These are phyloP conservation scores for Sanghuangporus baumii DNA, from an alignment of 1,284 basidiomycete species.

Conservation along the genomic window DNA sequence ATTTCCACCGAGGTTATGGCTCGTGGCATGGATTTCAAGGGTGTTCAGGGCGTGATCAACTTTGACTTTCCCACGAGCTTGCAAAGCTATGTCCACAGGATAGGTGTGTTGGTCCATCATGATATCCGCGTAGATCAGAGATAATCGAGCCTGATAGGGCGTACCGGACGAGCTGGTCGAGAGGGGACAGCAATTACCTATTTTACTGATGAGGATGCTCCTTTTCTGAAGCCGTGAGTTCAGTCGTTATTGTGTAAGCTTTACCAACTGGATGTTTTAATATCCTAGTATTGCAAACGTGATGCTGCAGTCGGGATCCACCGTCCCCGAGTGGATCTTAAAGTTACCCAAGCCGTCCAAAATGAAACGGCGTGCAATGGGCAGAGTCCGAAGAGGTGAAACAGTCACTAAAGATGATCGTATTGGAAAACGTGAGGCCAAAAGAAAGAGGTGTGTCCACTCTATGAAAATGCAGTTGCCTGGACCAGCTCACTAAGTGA, in stretches of 20 bases:
- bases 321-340: constrained; percentile 87
- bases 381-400: constrained; percentile 76
- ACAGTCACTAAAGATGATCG: constrained; percentile 69
- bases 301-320: constrained; percentile 82
- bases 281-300: constrained; percentile 84
- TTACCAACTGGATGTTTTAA: neutral
- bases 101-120: constrained; percentile 44
- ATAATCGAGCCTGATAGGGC: constrained; percentile 40
- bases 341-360: constrained; percentile 86
- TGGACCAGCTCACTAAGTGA: neutral
- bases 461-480: neutral
- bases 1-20: constrained; percentile 94
- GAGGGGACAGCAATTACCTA: constrained; percentile 93
- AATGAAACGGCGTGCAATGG: constrained; percentile 81
- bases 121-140: neutral
- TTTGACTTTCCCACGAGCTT: constrained; percentile 94
- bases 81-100: constrained; percentile 93
- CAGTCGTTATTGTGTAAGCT: constrained; percentile 13
- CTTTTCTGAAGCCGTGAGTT: constrained; percentile 83
- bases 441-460: constrained; percentile 56
- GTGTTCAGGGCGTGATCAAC: constrained; percentile 92
- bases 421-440: constrained; percentile 65
- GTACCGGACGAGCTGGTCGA: constrained; percentile 90
- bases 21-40: constrained; percentile 96
- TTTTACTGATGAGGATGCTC: constrained; percentile 91